Percentiles rank a stretch among this genome's conserved stretches.
phyloP scores from a whole-genome alignment of 2,329 filamentous ascomycete genomes.

The Ophiostoma perfectum region DNA sequence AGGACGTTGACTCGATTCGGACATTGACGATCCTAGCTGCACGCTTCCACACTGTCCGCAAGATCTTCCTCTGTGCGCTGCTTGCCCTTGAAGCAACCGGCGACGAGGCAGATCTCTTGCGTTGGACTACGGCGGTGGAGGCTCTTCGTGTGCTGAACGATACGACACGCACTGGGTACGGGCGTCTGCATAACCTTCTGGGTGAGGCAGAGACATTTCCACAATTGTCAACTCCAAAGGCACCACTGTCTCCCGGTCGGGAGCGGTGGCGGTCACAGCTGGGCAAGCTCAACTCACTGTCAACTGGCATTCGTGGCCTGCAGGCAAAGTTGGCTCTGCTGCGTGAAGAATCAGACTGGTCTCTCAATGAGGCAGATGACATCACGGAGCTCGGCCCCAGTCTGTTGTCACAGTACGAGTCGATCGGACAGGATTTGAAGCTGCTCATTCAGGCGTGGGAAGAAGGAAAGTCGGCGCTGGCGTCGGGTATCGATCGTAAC shows the following conservation, averaged over 20 bases:
- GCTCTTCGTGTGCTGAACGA: conserved; percentile 62
- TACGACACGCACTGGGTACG: conserved; percentile 57
- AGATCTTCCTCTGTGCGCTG: conserved; percentile 82
- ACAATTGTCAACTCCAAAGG: conserved; percentile 51
- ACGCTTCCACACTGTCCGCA: conserved; percentile 72
- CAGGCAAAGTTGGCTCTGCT: conserved; percentile 93
- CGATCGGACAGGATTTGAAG: conserved; percentile 81
- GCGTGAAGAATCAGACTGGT: conserved; percentile 79
- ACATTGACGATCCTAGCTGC: conserved; percentile 76
- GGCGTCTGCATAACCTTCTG: conserved; percentile 63
- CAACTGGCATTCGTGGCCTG: conserved; percentile 81
- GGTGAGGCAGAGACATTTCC: conserved; percentile 68
- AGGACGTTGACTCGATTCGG: conserved; percentile 72
- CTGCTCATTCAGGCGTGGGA: conserved; percentile 81
- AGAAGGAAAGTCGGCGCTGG: conserved; percentile 74
- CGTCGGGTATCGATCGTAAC: conserved; percentile 75
- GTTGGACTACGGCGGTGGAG: conserved; percentile 74
- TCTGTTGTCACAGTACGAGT: conserved; percentile 87
- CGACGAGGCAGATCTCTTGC: conserved; percentile 66
- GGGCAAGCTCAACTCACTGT: conserved; percentile 80
- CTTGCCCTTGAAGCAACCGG: conserved; percentile 80
- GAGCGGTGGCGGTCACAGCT: conserved; percentile 83
- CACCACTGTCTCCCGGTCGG: conserved; percentile 63
- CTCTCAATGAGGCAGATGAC: conserved; percentile 66
- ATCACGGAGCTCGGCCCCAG: conserved; percentile 71